Evolutionary conservation across 1,284 basidiomycete genomes (phyloP).

Genomic region (Papiliotrema laurentii): DNA sequence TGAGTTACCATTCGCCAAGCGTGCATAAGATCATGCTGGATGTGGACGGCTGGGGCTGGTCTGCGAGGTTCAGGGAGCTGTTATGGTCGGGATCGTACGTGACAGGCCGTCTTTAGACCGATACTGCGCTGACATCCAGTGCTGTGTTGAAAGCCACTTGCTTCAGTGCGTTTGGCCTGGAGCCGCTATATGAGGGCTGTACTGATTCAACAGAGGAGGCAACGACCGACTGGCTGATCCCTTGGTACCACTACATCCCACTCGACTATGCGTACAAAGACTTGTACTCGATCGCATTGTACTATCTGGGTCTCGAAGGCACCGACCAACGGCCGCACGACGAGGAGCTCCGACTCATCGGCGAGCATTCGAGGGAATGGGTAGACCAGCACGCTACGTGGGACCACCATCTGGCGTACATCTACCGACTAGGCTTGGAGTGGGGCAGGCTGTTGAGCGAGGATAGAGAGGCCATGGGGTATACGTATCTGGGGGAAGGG

Average conservation of each 20-base stretch:
- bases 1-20: background rate
- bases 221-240: constrained; percentile 5
- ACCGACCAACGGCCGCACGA: constrained; percentile 2
- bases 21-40: constrained; percentile 6
- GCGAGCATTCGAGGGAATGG: background rate
- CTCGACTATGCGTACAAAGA: constrained; percentile 6
- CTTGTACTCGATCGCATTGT: constrained; percentile 6
- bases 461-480: background rate
- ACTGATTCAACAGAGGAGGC: background rate
- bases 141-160: constrained; percentile 7
- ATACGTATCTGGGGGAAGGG: too few species aligned
- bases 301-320: constrained; percentile 4
- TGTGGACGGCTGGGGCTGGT: constrained; percentile 11
- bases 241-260: constrained; percentile 11
- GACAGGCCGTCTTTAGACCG: background rate
- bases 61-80: constrained; percentile 3
- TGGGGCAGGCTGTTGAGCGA: constrained; percentile 5
- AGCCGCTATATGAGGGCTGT: background rate
- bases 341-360: constrained; percentile 4
- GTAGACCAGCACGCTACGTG: constrained; percentile 1
- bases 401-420: constrained; percentile 3
- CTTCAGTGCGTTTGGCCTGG: background rate
- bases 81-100: background rate
- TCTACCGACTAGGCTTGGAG: constrained; percentile 6
- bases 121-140: background rate